Evolutionary conservation across 805 yeast genomes (phyloP), one percentile per base, ranked within the genome.

Genomic region (Candida ortonii): DNA sequence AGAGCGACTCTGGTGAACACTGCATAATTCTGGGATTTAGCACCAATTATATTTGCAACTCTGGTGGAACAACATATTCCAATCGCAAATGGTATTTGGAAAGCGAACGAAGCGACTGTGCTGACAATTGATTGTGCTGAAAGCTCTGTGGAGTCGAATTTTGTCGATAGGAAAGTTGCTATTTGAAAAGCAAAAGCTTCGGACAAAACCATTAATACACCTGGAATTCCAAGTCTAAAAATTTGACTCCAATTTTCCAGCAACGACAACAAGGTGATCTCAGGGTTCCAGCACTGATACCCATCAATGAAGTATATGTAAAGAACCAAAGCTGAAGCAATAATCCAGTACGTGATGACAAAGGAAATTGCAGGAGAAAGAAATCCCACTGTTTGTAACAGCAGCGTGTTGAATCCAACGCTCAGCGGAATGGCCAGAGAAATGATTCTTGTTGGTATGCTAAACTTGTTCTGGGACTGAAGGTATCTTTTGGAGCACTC

Each of bases 401-500:
- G 58, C 7, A 71, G 35, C 44, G 73, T 74, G 55, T 81, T 82
- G 51, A 80, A 59, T 22, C 72, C 42, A 0, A 80, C 76, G 43
- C 81, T 78, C 40, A 81, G 52, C 4, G 89, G 88, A 3, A 86
- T 82, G 44, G 84, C 79, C 16, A 80, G 47, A n/a, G 73, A 52
- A 17, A 80, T 64, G 15, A 80, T 79, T 44, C 78, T 73, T 0
- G 89, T 82, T 6, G 86, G 80, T 2, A 87, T 85, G 50, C 79
- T 82, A 58, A 82, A 83, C 18, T 80, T 73, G 33, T 83, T 83
- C 62, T 83, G 90, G 33, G 85, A 74, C 55, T 83, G 90, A 44
- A 83, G 64, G 49, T 69, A 83, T 54, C 84, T 75, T 54, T 83
- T 82, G 28, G 80, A 78, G 51, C 79, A 77, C 57, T 83, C 93